Evolutionary conservation across 352 stramenopile genomes (phyloP), one percentile per base, ranked within the genome.

Genomic region (Discostella stelligera): DNA sequence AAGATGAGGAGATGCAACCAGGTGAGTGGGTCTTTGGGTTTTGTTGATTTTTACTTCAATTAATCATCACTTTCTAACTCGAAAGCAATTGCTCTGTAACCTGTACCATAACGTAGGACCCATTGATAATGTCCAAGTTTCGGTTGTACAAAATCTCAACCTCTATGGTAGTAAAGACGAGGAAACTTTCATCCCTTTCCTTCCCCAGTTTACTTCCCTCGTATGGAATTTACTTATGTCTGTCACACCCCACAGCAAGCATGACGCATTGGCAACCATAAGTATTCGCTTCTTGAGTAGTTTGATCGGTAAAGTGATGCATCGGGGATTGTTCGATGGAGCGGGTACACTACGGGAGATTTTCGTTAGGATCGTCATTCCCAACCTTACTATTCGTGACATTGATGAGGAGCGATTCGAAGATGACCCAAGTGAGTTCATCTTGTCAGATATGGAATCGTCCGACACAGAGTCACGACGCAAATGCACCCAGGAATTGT

Each of bases 121-220:
- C 14, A 94, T 99, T 66, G 96, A 99, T 72, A 89, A 91, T 21
- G 73, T 99, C 10, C 92, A 96, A 78, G 67, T 97, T 18, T 95
- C 96, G 7, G 97, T 99, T 59, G 93, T 99, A 13, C 94, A 99
- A 81, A 99, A 98, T 89, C 87, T 99, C 8, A 97, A 97, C 62
- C 80, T 99, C 53, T 99, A 99, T 80, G 94, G 94, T 0, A 94
- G 97, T 72, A 99, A 99, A 89, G 98, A 99, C 84, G 97, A 99
- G 65, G 97, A 99, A 85, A 95, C 98, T 60, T 99, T 99, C 85
- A 90, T 97, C 48, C 93, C 94, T 10, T 98, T 96, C 77, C 72
- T 99, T 70, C 90, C 94, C 25, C 61, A 84, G 71, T 99, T 99
- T 82, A 98, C 94, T 0, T 89, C 95, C 49, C 74, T 91, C 8